phyloP scores from a whole-genome alignment of 176 grass and related monocot species.

The Aegilops longissima region DNA sequence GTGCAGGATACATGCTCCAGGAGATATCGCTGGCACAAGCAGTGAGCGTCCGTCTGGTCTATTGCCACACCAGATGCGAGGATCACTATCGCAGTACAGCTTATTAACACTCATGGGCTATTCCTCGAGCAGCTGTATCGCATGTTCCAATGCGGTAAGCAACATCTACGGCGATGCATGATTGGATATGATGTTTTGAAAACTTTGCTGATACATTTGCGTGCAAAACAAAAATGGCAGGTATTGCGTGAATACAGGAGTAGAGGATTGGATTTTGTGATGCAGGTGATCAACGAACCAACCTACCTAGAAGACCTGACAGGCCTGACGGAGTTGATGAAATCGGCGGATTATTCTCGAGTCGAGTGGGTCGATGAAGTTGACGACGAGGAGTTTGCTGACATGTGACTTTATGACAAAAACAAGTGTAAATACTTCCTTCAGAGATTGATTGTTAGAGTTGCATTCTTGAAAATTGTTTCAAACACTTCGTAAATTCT shows the following conservation, averaged over 20 bases:
- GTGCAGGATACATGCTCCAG: conserved; percentile 81
- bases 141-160: conserved; percentile 77
- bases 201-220: background rate
- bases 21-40: conserved; percentile 62
- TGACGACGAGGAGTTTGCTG: conserved; percentile 37
- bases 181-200: background rate
- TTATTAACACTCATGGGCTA: conserved; percentile 81
- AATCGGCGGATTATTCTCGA: conserved; percentile 44
- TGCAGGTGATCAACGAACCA: conserved; percentile 92
- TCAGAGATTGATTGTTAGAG: background rate
- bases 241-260: conserved; percentile 76
- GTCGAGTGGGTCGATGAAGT: conserved; percentile 71
- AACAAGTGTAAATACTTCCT: conserved; percentile 13
- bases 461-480: background rate
- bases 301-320: conserved; percentile 91
- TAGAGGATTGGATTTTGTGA: conserved; percentile 79
- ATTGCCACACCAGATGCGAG: conserved; percentile 89
- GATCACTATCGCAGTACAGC: conserved; percentile 70
- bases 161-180: conserved; percentile 6
- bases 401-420: conserved; percentile 35
- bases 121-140: conserved; percentile 81
- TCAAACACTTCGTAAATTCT: too few relatives aligned
- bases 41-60: conserved; percentile 49
- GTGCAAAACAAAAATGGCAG: conserved; percentile 36
- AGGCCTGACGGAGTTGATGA: conserved; percentile 84